These are phyloP conservation scores for Mitragyna speciosa DNA, from an alignment of 257 asterid genomes.

Conservation along the genomic window DNA sequence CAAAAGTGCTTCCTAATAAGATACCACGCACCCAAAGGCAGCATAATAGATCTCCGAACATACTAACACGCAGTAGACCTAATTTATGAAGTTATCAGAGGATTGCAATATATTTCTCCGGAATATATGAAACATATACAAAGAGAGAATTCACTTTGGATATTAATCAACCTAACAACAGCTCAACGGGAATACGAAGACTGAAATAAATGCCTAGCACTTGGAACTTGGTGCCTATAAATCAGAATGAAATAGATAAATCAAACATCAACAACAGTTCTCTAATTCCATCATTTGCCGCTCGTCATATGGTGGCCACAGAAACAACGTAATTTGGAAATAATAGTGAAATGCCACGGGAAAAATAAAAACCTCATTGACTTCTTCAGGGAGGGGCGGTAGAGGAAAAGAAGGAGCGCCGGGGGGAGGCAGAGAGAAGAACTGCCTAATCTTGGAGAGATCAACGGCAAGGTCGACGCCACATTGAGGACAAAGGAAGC, in stretches of 20 bases:
- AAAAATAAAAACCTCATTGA: constrained; percentile 68
- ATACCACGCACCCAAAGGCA: too few relatives aligned
- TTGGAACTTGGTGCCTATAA: not conserved
- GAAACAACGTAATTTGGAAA: not conserved
- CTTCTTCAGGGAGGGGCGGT: constrained; percentile 72
- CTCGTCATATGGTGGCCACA: not conserved
- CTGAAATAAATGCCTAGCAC: not conserved
- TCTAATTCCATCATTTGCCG: not conserved
- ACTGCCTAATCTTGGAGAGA: constrained; percentile 57
- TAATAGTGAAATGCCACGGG: not conserved
- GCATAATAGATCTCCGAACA: too few relatives aligned
- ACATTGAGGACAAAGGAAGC: constrained; percentile 92
- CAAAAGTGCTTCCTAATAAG: too few relatives aligned
- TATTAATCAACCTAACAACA: not conserved
- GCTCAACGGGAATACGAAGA: not conserved
- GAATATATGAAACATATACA: too few relatives aligned
- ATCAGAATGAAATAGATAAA: not conserved
- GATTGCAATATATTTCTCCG: not conserved
- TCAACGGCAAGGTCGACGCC: constrained; percentile 70
- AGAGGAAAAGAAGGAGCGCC: constrained; percentile 27
- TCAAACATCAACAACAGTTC: not conserved
- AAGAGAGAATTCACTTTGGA: not conserved
- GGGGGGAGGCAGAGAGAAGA: constrained; percentile 38
- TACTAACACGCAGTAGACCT: not conserved
- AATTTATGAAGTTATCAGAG: not conserved